Conservation (phyloP, 129 eudicot genomes). For the Apium graveolens region DNA sequence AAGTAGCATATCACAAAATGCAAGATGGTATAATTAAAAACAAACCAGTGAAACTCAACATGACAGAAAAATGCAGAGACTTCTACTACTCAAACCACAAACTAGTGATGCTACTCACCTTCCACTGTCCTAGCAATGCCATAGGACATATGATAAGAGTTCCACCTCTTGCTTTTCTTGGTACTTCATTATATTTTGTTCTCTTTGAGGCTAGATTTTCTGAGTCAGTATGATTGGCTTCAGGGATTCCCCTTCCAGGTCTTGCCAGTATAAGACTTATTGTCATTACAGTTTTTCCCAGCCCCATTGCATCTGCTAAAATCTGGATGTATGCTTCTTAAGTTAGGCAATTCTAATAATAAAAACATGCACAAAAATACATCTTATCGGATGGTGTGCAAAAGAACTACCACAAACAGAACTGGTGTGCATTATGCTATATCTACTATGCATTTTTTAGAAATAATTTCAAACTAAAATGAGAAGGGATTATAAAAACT, state of each 20-base stretch:
- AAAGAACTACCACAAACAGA: neutral
- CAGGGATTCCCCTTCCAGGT: conserved; percentile 48
- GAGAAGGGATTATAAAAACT: conserved; percentile 12
- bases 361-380: neutral
- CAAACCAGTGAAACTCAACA: neutral
- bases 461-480: neutral
- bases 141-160: conserved; percentile 88
- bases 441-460: neutral
- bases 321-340: conserved; percentile 35
- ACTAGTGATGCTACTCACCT: conserved; percentile 31
- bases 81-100: neutral
- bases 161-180: conserved; percentile 50
- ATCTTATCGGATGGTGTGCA: neutral
- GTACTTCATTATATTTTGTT: neutral
- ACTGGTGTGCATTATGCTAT: neutral
- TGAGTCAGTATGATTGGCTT: conserved; percentile 14
- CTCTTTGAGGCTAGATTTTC: conserved; percentile 20
- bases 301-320: conserved; percentile 93
- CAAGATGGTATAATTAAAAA: neutral
- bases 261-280: conserved; percentile 68
- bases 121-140: conserved; percentile 94
- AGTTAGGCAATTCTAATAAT: neutral
- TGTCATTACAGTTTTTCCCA: conserved; percentile 92
- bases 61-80: neutral
- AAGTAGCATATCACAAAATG: neutral